Conservation (phyloP, 768 basidiomycete genomes). For the Agaricus sinodeliciosus region DNA sequence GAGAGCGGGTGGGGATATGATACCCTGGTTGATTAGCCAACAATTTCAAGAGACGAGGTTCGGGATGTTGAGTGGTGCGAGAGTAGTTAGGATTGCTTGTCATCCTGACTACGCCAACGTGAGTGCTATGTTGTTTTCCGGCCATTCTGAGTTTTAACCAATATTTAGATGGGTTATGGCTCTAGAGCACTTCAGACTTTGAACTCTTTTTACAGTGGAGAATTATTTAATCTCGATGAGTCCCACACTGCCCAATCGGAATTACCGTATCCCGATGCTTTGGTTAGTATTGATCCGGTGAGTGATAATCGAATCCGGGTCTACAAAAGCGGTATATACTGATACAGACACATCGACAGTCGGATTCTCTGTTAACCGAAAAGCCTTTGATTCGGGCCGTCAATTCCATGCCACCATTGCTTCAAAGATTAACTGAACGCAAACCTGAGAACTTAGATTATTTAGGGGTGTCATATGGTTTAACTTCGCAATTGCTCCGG, state of each 20-base stretch:
- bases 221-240: slow-evolving; percentile 86
- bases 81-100: slow-evolving; percentile 89
- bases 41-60: slow-evolving; percentile 97
- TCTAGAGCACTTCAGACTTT: slow-evolving; percentile 81
- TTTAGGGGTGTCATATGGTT: slow-evolving; percentile 92
- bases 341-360: slow-evolving; percentile 17
- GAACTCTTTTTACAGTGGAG: slow-evolving; percentile 89
- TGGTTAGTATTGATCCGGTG: slow-evolving; percentile 37
- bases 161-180: slow-evolving; percentile 89
- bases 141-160: neutral
- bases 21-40: slow-evolving; percentile 93
- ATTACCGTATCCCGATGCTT: slow-evolving; percentile 55
- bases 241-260: slow-evolving; percentile 30
- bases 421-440: slow-evolving; percentile 84
- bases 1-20: slow-evolving; percentile 91
- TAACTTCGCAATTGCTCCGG: slow-evolving; percentile 82
- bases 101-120: slow-evolving; percentile 94
- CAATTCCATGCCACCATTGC: slow-evolving; percentile 82
- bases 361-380: slow-evolving; percentile 64
- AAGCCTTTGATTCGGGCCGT: slow-evolving; percentile 65
- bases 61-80: slow-evolving; percentile 82
- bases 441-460: slow-evolving; percentile 91
- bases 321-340: neutral
- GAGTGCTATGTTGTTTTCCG: slow-evolving; percentile 21
- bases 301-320: slow-evolving; percentile 10